These are phyloP conservation scores for Cinchona pubescens DNA, from an alignment of 257 asterid genomes.

Conservation along the genomic window DNA sequence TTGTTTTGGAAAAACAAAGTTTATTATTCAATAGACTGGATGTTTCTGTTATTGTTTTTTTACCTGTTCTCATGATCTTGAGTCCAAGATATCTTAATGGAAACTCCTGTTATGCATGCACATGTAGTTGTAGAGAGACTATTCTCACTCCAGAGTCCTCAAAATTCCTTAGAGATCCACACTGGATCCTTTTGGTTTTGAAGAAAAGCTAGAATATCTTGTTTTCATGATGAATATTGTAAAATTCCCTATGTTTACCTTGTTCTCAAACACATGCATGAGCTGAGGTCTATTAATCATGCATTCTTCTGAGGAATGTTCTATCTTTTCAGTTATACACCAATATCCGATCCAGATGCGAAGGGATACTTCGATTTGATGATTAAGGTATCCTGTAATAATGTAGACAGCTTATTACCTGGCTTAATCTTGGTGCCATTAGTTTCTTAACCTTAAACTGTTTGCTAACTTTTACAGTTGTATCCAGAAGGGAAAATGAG, in stretches of 20 bases:
- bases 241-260: background rate
- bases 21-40: background rate
- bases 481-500: conserved; percentile 99
- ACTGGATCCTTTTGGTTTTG: background rate
- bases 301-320: conserved; percentile 27
- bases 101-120: background rate
- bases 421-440: conserved; percentile 11
- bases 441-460: conserved; percentile 14
- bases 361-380: conserved; percentile 87
- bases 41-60: background rate
- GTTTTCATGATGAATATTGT: background rate
- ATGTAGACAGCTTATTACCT: background rate
- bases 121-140: background rate
- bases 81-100: background rate
- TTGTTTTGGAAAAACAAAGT: background rate
- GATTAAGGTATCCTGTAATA: conserved; percentile 61
- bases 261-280: background rate
- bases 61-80: background rate
- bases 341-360: conserved; percentile 84
- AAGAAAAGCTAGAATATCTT: background rate
- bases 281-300: background rate
- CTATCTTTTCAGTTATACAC: conserved; percentile 84
- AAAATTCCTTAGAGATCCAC: background rate
- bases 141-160: background rate
- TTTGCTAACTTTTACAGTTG: conserved; percentile 47